phyloP scores from a whole-genome alignment of 2,329 filamentous ascomycete species.

The Juglanconis sp. region DNA sequence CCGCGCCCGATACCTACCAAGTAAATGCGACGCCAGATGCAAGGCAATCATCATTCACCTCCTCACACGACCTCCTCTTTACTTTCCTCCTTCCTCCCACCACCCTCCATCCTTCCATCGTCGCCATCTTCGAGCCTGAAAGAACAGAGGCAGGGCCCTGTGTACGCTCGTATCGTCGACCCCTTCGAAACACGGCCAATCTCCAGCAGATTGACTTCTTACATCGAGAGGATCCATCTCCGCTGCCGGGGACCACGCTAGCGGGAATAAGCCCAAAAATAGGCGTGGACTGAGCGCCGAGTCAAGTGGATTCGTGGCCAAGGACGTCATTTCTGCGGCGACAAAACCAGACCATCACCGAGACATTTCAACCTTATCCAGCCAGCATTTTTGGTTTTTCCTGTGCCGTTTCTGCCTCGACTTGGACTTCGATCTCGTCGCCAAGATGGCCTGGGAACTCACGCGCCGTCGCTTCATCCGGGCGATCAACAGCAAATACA shows the following conservation, averaged over 20 bases:
- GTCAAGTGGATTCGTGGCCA: background rate
- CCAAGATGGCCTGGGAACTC: conserved; percentile 57
- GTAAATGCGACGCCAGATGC: background rate
- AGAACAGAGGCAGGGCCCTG: conserved; percentile 7
- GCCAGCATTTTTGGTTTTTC: background rate
- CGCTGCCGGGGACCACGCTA: background rate
- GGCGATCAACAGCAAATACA: conserved; percentile 67
- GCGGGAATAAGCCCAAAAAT: background rate
- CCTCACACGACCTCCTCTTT: background rate
- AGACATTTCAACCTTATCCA: background rate
- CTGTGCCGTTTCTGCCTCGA: background rate
- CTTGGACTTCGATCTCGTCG: background rate
- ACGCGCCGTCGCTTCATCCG: conserved; percentile 60
- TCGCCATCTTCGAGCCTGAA: background rate
- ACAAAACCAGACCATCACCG: background rate
- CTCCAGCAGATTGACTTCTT: background rate
- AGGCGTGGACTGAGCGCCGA: background rate
- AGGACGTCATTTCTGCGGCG: background rate
- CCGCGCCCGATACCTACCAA: no score
- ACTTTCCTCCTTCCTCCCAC: background rate
- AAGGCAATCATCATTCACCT: background rate
- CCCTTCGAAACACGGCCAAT: background rate
- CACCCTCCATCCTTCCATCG: background rate
- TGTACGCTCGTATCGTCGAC: background rate
- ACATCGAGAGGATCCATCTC: background rate